Evolutionary conservation across 768 basidiomycete species (phyloP).

Genomic region (Boletus pseudo-olivaceus): DNA sequence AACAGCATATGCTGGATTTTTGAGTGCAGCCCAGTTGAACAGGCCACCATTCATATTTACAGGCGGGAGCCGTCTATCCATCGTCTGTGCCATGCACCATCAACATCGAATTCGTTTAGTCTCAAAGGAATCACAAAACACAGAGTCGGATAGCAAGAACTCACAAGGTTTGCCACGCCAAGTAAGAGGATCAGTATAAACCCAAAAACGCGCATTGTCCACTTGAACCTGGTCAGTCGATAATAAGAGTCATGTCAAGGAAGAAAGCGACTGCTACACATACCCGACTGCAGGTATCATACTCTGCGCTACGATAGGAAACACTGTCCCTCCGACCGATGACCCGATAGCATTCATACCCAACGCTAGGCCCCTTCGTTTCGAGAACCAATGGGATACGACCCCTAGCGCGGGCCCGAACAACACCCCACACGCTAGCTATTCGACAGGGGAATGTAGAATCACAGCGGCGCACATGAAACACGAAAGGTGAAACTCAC

Average conservation of each 20-base stretch:
- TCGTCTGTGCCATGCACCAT: slow-evolving; percentile 12
- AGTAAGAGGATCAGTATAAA: slow-evolving; percentile 56
- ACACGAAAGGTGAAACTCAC: slow-evolving; percentile 34
- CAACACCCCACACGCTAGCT: slow-evolving; percentile 50
- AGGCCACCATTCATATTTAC: slow-evolving; percentile 52
- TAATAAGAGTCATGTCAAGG: not conserved
- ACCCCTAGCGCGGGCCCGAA: slow-evolving; percentile 60
- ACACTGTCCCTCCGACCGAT: slow-evolving; percentile 63
- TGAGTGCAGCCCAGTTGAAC: slow-evolving; percentile 51
- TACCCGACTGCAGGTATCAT: slow-evolving; percentile 56
- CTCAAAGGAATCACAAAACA: not conserved
- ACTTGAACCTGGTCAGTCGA: slow-evolving; percentile 53
- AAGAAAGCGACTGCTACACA: slow-evolving; percentile 13
- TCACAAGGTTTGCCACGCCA: slow-evolving; percentile 51
- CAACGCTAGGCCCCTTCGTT: slow-evolving; percentile 50
- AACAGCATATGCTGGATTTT: slow-evolving; percentile 43
- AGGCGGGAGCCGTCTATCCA: slow-evolving; percentile 52
- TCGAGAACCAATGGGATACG: slow-evolving; percentile 73
- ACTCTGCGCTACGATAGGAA: slow-evolving; percentile 59
- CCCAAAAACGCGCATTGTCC: slow-evolving; percentile 72
- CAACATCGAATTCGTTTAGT: not conserved
- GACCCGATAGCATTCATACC: slow-evolving; percentile 64
- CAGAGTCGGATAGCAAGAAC: slow-evolving; percentile 2
- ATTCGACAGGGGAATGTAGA: not conserved
- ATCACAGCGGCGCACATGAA: not conserved